phyloP scores from a whole-genome alignment of 176 grass and related monocot species.

The Oryza punctata region DNA sequence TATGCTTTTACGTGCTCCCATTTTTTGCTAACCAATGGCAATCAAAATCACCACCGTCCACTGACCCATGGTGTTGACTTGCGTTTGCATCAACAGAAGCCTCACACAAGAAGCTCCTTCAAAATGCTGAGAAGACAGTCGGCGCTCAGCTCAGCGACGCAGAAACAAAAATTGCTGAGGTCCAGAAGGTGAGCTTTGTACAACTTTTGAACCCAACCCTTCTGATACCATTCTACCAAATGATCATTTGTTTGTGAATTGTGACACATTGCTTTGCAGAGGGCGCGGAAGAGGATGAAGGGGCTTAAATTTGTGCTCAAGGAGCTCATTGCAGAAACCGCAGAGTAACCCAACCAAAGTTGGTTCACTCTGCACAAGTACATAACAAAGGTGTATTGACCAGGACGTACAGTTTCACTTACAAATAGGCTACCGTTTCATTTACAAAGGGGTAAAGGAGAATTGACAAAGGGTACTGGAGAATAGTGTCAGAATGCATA shows the following conservation, averaged over 20 bases:
- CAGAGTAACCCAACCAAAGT: slow-evolving; percentile 42
- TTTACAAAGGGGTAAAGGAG: slow-evolving; percentile 28
- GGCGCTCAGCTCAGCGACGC: slow-evolving; percentile 64
- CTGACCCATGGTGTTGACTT: slow-evolving; percentile 22
- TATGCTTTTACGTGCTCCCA: neutral
- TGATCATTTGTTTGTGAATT: neutral
- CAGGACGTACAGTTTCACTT: slow-evolving; percentile 8
- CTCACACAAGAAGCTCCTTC: slow-evolving; percentile 73
- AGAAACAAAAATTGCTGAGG: slow-evolving; percentile 61
- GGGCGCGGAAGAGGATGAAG: slow-evolving; percentile 69
- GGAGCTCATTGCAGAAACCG: slow-evolving; percentile 58
- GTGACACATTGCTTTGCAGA: slow-evolving; percentile 39
- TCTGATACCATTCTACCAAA: neutral
- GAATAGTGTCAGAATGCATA: slow-evolving; percentile 10
- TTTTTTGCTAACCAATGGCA: neutral
- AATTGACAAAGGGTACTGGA: slow-evolving; percentile 29
- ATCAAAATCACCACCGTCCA: slow-evolving; percentile 12
- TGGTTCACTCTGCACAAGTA: slow-evolving; percentile 12
- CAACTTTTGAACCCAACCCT: neutral
- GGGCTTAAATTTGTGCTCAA: slow-evolving; percentile 63
- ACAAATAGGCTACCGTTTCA: neutral
- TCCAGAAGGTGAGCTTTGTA: slow-evolving; percentile 61
- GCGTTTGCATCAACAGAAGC: slow-evolving; percentile 49
- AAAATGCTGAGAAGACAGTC: slow-evolving; percentile 65
- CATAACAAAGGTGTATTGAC: neutral